These are phyloP conservation scores for Gastrodia elata DNA, from an alignment of 106 monocot species.

Conservation along the genomic window DNA sequence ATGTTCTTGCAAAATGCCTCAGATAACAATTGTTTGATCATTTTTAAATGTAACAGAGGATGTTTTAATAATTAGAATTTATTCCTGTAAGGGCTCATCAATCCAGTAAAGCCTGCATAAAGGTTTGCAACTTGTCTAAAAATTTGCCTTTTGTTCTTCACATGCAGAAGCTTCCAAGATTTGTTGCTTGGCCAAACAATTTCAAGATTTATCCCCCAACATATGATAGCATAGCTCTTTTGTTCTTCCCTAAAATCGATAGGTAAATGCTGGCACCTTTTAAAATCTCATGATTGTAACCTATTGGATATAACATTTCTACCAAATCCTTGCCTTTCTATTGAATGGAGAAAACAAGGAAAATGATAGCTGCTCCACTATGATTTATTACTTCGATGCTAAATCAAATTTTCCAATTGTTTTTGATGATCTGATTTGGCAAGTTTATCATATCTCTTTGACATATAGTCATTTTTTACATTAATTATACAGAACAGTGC, in stretches of 20 bases:
- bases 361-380: neutral
- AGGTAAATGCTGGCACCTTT: conserved; percentile 8
- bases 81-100: conserved; percentile 19
- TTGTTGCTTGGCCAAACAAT: conserved; percentile 25
- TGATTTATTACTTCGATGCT: neutral
- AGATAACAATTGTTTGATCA: no score
- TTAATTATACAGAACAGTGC: neutral
- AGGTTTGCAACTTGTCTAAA: conserved; percentile 1
- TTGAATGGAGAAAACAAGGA: neutral
- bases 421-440: neutral
- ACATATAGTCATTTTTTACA: neutral
- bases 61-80: conserved; percentile 8
- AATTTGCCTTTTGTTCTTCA: conserved; percentile 15
- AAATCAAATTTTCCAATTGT: neutral
- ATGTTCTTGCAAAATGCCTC: no score
- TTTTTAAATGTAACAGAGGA: conserved; percentile 15
- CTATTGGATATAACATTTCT: neutral
- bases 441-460: neutral
- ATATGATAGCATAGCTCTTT: conserved; percentile 16
- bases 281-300: neutral
- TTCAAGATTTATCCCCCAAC: conserved; percentile 16
- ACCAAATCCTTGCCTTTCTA: neutral
- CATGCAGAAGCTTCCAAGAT: conserved; percentile 16
- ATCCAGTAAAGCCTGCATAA: conserved; percentile 20
- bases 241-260: conserved; percentile 9